Evolutionary conservation across 768 basidiomycete species (phyloP).

Genomic region (Mycena leptocephala): DNA sequence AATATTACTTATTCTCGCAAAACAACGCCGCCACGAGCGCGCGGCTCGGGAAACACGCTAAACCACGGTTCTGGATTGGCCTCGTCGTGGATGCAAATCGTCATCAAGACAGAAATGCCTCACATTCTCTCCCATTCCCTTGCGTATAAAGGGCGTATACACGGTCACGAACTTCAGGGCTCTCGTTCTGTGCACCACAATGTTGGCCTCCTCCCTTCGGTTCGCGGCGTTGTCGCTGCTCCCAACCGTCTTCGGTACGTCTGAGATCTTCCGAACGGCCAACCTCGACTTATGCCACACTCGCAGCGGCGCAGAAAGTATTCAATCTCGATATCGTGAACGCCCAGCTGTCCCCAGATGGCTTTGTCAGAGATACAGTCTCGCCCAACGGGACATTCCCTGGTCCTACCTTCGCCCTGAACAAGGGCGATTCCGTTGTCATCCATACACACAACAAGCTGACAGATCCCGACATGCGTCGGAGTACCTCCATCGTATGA

Average conservation of each 20-base stretch:
- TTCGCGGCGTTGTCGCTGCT: constrained; percentile 30
- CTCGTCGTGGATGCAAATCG: background rate
- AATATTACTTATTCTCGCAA: background rate
- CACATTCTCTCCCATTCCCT: background rate
- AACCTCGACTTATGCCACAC: no score
- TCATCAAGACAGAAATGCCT: constrained; percentile 1
- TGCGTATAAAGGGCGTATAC: constrained; percentile 8
- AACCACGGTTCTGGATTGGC: constrained; percentile 12
- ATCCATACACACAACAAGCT: constrained; percentile 48
- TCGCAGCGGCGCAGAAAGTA: constrained; percentile 6
- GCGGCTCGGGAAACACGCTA: background rate
- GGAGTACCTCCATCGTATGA: constrained; percentile 49
- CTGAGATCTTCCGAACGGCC: constrained; percentile 18
- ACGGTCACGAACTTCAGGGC: constrained; percentile 26
- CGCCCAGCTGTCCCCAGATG: constrained; percentile 34
- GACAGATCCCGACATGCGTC: constrained; percentile 46
- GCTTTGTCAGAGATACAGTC: constrained; percentile 34
- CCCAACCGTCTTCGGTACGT: constrained; percentile 24
- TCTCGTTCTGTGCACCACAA: constrained; percentile 19
- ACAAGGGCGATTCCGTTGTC: constrained; percentile 47
- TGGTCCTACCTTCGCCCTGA: constrained; percentile 41
- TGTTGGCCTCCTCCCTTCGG: constrained; percentile 30
- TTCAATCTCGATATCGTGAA: constrained; percentile 39
- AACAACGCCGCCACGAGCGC: background rate
- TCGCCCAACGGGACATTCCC: constrained; percentile 50